Percentiles rank a stretch among this genome's conserved stretches.
Evolutionary conservation across 2,329 filamentous ascomycete genomes (phyloP).

Genomic region (Magnaporthiopsis rhizophila): DNA sequence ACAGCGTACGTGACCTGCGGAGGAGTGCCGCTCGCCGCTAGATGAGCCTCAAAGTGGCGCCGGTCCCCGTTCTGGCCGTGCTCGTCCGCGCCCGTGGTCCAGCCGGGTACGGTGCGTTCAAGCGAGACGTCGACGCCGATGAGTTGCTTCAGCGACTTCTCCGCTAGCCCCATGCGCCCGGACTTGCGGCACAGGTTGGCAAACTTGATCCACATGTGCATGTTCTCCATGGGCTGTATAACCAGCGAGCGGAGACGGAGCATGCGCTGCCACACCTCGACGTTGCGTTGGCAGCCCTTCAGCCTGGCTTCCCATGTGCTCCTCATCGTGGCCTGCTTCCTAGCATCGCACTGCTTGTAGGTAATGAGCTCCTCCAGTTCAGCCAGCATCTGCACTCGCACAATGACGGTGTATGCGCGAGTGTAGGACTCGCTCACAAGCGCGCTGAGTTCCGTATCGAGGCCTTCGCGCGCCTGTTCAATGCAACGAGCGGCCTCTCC

Average conservation of each 20-base stretch:
- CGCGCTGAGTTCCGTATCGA: constrained; percentile 92
- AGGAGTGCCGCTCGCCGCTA: constrained; percentile 26
- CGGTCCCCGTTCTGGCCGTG: constrained; percentile 7
- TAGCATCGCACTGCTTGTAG: constrained; percentile 90
- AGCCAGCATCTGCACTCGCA: constrained; percentile 97
- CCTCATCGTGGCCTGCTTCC: constrained; percentile 85
- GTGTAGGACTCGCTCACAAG: constrained; percentile 98
- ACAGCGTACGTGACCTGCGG: constrained; percentile 93
- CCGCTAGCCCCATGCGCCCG: constrained; percentile 84
- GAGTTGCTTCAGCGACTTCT: constrained; percentile 89
- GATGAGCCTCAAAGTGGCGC: constrained; percentile 12
- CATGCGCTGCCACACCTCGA: constrained; percentile 98
- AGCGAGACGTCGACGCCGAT: constrained; percentile 63
- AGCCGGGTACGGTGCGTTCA: constrained; percentile 53
- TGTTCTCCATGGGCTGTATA: constrained; percentile 84
- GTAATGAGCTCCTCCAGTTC: constrained; percentile 96
- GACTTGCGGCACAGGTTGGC: constrained; percentile 97
- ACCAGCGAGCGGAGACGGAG: constrained; percentile 89
- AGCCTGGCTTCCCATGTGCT: constrained; percentile 93
- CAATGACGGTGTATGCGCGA: constrained; percentile 93
- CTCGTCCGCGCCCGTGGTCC: constrained; percentile 21
- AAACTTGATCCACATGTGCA: constrained; percentile 99
- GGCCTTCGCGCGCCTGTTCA: constrained; percentile 80
- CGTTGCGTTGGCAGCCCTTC: constrained; percentile 90
- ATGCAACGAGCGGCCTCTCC: constrained; percentile 84